A percentile compares a stretch with the other conserved stretches of the same genome.
phyloP scores from a whole-genome alignment of 78 protist genomes.

The Dictyostelium citrinum region DNA sequence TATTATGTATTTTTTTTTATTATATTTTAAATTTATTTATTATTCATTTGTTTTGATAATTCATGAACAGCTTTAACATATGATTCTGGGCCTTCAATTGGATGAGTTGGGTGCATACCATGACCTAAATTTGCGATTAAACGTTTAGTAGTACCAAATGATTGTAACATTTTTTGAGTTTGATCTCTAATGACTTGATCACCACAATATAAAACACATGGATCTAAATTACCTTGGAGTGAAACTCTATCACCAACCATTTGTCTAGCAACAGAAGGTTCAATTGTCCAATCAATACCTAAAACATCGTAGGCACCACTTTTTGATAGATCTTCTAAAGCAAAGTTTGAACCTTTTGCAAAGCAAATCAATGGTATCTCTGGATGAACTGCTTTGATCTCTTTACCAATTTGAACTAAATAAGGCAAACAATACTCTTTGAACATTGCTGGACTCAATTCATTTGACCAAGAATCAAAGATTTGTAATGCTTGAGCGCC shows the following conservation, averaged over 20 bases:
- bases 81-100: conserved; percentile 54
- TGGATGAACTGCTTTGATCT: conserved; percentile 70
- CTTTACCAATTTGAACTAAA: conserved; percentile 51
- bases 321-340: conserved; percentile 36
- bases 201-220: conserved; percentile 80
- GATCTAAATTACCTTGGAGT: conserved; percentile 93
- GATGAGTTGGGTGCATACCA: conserved; percentile 88
- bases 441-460: conserved; percentile 80
- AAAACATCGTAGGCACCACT: conserved; percentile 62
- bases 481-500: conserved; percentile 90
- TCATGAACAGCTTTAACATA: conserved; percentile 83
- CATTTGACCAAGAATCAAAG: conserved; percentile 93
- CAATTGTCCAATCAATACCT: conserved; percentile 89
- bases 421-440: conserved; percentile 79
- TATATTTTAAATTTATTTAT: conserved; percentile 2
- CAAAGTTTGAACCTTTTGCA: conserved; percentile 80
- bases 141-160: conserved; percentile 54
- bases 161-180: conserved; percentile 60
- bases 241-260: conserved; percentile 7
- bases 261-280: conserved; percentile 64
- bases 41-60: conserved; percentile 22
- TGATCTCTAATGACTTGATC: conserved; percentile 26
- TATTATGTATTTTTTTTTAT: neutral
- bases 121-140: conserved; percentile 90
- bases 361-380: conserved; percentile 87